phyloP scores from a whole-genome alignment of 495 filamentous ascomycete species.

The Arthonia radiata region DNA sequence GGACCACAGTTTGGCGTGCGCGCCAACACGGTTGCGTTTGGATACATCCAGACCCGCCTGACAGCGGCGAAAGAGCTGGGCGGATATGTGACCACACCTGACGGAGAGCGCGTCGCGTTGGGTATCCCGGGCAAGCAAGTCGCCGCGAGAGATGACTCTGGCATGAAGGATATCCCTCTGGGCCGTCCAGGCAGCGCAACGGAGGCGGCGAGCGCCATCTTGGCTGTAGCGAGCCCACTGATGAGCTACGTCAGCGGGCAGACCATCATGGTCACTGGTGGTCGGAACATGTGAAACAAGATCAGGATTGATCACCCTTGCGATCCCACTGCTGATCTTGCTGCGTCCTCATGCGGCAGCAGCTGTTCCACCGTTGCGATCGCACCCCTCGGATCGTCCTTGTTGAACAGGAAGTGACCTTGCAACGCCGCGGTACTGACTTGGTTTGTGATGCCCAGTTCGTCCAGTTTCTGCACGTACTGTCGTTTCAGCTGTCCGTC shows the following conservation, averaged over 20 bases:
- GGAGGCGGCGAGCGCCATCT: slow-evolving; percentile 53
- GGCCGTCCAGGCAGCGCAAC: slow-evolving; percentile 48
- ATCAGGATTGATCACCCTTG: no score
- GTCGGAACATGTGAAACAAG: slow-evolving; percentile 45
- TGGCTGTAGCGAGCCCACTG: slow-evolving; percentile 57
- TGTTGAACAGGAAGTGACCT: slow-evolving; percentile 84
- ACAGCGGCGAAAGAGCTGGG: slow-evolving; percentile 62
- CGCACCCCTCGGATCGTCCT: slow-evolving; percentile 66
- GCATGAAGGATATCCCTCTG: slow-evolving; percentile 45
- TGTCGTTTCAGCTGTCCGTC: slow-evolving; percentile 25
- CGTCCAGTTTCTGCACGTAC: slow-evolving; percentile 25
- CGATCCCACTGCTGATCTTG: no score
- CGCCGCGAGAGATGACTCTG: slow-evolving; percentile 11
- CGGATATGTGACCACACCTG: slow-evolving; percentile 46
- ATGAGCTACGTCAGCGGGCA: slow-evolving; percentile 67
- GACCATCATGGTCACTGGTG: slow-evolving; percentile 64
- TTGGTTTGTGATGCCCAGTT: slow-evolving; percentile 27
- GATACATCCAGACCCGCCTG: slow-evolving; percentile 49
- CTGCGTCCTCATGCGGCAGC: slow-evolving; percentile 1
- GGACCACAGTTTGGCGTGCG: slow-evolving; percentile 62
- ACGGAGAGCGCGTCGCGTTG: slow-evolving; percentile 51
- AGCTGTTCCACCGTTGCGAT: slow-evolving; percentile 54
- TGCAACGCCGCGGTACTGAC: slow-evolving; percentile 79
- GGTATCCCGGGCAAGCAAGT: slow-evolving; percentile 44
- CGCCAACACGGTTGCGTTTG: slow-evolving; percentile 64